A percentile compares a stretch with the other conserved stretches of the same genome.
These are phyloP conservation scores for Cymodocea nodosa DNA, from an alignment of 116 monocot species.

Conservation along the genomic window DNA sequence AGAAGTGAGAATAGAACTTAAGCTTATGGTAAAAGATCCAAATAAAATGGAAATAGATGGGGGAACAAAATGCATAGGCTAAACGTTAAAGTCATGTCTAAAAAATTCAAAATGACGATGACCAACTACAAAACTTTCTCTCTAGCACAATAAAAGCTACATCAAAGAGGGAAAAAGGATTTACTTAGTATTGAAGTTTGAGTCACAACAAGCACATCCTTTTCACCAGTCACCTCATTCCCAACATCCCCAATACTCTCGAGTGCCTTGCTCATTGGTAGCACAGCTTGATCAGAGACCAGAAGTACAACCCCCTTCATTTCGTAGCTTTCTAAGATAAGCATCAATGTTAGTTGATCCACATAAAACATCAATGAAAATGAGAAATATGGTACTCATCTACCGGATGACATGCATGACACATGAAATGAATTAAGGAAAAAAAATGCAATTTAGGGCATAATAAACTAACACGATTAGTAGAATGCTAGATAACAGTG, in stretches of 20 bases:
- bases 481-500: too few relatives aligned
- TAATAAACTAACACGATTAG: too few relatives aligned
- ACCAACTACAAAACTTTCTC: not conserved
- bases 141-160: not conserved
- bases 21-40: not conserved
- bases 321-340: conserved; percentile 6
- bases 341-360: not conserved
- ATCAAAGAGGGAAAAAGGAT: not conserved
- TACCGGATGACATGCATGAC: too few relatives aligned
- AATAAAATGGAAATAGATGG: not conserved
- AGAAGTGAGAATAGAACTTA: not conserved
- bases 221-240: conserved; percentile 1
- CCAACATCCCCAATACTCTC: conserved; percentile 11
- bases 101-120: not conserved
- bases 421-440: too few relatives aligned
- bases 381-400: too few relatives aligned
- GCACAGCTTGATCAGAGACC: conserved; percentile 7
- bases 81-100: not conserved
- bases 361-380: too few relatives aligned
- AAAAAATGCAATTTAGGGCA: too few relatives aligned
- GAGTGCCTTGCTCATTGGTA: conserved; percentile 10
- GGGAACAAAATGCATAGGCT: not conserved
- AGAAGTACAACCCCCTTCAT: conserved; percentile 16
- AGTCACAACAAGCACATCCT: conserved; percentile 19
- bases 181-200: conserved; percentile 18